Percentiles rank a stretch among this genome's conserved stretches.
phyloP scores from a whole-genome alignment of 2,329 filamentous ascomycete genomes.

The Botryosphaeria dothidea region DNA sequence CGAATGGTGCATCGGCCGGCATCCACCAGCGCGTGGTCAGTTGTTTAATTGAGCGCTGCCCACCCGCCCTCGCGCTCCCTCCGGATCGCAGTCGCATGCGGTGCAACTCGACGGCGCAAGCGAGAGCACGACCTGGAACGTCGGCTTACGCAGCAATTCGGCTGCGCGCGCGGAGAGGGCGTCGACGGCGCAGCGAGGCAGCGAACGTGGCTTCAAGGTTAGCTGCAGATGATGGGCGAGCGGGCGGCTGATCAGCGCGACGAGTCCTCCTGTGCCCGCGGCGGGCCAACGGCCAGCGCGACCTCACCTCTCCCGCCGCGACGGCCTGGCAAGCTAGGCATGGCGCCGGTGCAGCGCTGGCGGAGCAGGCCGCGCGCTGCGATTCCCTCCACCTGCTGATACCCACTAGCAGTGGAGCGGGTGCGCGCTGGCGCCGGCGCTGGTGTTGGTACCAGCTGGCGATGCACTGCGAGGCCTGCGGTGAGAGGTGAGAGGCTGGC shows the following conservation, averaged over 20 bases:
- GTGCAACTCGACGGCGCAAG: slow-evolving; percentile 11
- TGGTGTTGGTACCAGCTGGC: no score
- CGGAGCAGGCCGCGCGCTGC: slow-evolving; percentile 28
- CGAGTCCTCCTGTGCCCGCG: slow-evolving; percentile 12
- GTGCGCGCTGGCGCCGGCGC: slow-evolving; percentile 30
- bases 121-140: slow-evolving; percentile 13
- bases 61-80: background rate
- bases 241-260: slow-evolving; percentile 16
- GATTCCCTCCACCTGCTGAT: slow-evolving; percentile 20
- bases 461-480: no score
- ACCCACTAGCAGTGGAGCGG: slow-evolving; percentile 24
- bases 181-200: background rate
- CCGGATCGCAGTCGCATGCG: background rate
- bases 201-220: slow-evolving; percentile 19
- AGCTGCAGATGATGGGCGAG: slow-evolving; percentile 18
- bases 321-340: background rate
- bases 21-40: background rate
- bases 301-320: slow-evolving; percentile 11
- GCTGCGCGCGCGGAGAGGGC: slow-evolving; percentile 7
- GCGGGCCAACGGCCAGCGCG: slow-evolving; percentile 12
- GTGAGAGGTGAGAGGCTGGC: slow-evolving; percentile 22
- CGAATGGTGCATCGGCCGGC: background rate
- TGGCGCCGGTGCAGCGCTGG: background rate
- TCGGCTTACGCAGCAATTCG: slow-evolving; percentile 10
- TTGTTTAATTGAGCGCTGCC: slow-evolving; percentile 3